Base-by-base conservation (phyloP, 2,329 filamentous ascomycete species). In the Ceratocystis harringtonii region DNA sequence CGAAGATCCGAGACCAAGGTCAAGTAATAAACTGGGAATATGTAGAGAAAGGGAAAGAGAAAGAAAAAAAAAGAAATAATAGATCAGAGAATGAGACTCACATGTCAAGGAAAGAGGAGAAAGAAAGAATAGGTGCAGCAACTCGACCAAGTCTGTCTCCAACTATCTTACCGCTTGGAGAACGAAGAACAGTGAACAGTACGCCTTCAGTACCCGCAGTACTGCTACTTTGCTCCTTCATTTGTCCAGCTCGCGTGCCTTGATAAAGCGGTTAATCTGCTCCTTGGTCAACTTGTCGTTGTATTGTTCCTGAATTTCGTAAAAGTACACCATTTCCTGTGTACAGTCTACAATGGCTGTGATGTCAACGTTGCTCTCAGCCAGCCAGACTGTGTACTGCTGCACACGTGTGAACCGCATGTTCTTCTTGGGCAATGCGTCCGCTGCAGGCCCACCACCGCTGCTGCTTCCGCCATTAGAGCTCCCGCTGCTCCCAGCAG, bases 311-410 rank as follows among this genome's bases (percentile, higher is more conserved):
- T 82, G 78, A 68, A 78, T 82, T 72, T 95, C 89, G 73, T 96
- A 96, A 69, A 96, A 83, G 2, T 89, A 92, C 64, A 96, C 89
- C 68, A 96, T 82, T 76, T 96, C 92, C 75, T 96, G 92, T 0
- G 89, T 92, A 71, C 88, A 90, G 74, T 96, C 90, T 62, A 95
- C 87, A 74, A 95, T 86, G 41, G 85, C 87, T 69, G 89, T 84
- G 71, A 96, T 88, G 71, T 95, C 89, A 55, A 96, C 84, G 66
- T 84, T 87, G 71, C 89, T 94, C 72, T 95, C 90, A 0, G 91
- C 88, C 66, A 96, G 79, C 87, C 91, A 96, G 50, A 84, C 82
- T 8, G 90, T 82, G 67, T 82, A 84, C 43, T 80, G 77, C 71
- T 84, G 81, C 50, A 95, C 80, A 69, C 87, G 66, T 1, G 68